Conservation (phyloP, 495 filamentous ascomycete species). For the Staphylotrichum longicolle region DNA sequence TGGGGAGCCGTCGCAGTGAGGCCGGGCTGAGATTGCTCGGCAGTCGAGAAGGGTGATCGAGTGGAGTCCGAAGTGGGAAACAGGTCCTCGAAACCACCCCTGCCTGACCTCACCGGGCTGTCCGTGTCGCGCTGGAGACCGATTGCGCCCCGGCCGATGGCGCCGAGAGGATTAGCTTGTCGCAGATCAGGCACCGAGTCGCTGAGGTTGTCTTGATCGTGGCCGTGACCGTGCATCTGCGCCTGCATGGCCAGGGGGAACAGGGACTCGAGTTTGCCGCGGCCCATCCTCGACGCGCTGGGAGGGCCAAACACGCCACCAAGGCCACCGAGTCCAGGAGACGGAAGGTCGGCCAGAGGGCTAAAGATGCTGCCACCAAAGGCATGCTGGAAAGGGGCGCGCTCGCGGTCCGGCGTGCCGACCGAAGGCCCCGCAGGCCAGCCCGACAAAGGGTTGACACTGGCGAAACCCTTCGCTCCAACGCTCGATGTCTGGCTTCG, state of each 20-base stretch:
- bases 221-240: slow-evolving; percentile 67
- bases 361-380: slow-evolving; percentile 76
- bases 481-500: slow-evolving; percentile 87
- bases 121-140: slow-evolving; percentile 55
- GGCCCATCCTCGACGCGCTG: slow-evolving; percentile 51
- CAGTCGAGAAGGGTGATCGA: slow-evolving; percentile 36
- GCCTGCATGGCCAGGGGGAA: slow-evolving; percentile 87
- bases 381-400: slow-evolving; percentile 53
- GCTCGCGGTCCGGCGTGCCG: slow-evolving; percentile 77
- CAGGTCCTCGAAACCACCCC: slow-evolving; percentile 58
- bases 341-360: slow-evolving; percentile 67
- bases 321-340: slow-evolving; percentile 63
- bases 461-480: slow-evolving; percentile 68
- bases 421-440: slow-evolving; percentile 64
- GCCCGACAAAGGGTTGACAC: slow-evolving; percentile 62
- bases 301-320: slow-evolving; percentile 50
- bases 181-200: slow-evolving; percentile 53
- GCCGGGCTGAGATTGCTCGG: slow-evolving; percentile 33
- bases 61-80: slow-evolving; percentile 42
- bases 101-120: slow-evolving; percentile 58
- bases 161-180: slow-evolving; percentile 51
- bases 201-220: slow-evolving; percentile 54
- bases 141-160: slow-evolving; percentile 54
- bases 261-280: slow-evolving; percentile 79
- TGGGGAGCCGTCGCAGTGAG: slow-evolving; percentile 37